phyloP scores from a whole-genome alignment of 306 rosid species.

The Dryas octopetala region DNA sequence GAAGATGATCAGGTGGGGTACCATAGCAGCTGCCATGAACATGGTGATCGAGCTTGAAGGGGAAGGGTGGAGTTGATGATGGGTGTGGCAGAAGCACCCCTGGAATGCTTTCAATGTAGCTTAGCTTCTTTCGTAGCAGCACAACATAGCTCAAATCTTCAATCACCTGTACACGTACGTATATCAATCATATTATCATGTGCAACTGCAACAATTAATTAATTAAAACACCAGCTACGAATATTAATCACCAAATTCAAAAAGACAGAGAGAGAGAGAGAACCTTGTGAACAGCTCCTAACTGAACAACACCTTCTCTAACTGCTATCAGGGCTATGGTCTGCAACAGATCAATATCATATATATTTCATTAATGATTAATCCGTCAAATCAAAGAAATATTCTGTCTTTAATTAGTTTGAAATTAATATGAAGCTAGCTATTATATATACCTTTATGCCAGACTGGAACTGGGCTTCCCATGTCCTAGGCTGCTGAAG shows the following conservation, averaged over 20 bases:
- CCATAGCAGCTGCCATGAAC: constrained; percentile 26
- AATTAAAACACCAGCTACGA: too few relatives aligned
- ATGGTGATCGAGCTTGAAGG: constrained; percentile 36
- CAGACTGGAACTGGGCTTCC: constrained; percentile 99
- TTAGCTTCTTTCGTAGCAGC: constrained; percentile 71
- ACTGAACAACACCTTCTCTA: constrained; percentile 95
- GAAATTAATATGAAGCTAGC: too few relatives aligned
- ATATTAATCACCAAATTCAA: too few relatives aligned
- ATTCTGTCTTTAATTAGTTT: too few relatives aligned
- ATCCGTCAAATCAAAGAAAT: not conserved
- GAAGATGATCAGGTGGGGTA: constrained; percentile 12
- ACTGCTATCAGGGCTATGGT: constrained; percentile 96
- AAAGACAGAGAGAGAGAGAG: too few relatives aligned
- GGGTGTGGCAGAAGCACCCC: constrained; percentile 98
- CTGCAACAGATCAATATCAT: constrained; percentile 37
- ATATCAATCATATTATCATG: too few relatives aligned
- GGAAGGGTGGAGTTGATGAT: constrained; percentile 65
- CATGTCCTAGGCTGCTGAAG: constrained; percentile 96
- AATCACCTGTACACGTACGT: constrained; percentile 44
- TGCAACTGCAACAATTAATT: too few relatives aligned
- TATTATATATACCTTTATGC: constrained; percentile 64
- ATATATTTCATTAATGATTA: not conserved
- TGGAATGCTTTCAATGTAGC: constrained; percentile 96
- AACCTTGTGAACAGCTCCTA: constrained; percentile 88
- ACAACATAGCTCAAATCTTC: constrained; percentile 91